Conservation (phyloP, 768 basidiomycete genomes). For the Clathrus columnatus region DNA sequence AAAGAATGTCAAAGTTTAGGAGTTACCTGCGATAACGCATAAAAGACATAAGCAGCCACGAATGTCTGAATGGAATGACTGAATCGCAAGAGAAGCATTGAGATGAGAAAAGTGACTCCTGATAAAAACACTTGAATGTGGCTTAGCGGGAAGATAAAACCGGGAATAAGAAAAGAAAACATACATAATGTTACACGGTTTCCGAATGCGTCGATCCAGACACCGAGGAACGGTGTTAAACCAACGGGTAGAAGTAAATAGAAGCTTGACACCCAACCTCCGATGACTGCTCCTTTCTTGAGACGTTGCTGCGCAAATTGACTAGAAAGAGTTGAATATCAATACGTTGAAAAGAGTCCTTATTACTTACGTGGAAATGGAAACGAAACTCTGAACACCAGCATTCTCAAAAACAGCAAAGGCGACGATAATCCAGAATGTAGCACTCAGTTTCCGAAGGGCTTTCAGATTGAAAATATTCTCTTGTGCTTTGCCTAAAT, state of each 20-base stretch:
- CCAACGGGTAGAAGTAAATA: slow-evolving; percentile 33
- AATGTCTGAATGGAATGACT: slow-evolving; percentile 31
- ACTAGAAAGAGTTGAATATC: slow-evolving; percentile 15
- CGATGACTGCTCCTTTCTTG: slow-evolving; percentile 33
- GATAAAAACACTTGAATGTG: slow-evolving; percentile 37
- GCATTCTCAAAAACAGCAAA: slow-evolving; percentile 36
- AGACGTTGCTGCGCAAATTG: slow-evolving; percentile 36
- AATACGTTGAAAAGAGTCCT: background rate
- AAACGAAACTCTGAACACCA: slow-evolving; percentile 35
- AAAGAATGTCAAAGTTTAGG: background rate
- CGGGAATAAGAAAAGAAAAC: slow-evolving; percentile 12
- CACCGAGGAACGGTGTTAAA: slow-evolving; percentile 32
- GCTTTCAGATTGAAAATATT: slow-evolving; percentile 26
- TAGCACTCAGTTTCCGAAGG: slow-evolving; percentile 26
- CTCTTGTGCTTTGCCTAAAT: slow-evolving; percentile 19
- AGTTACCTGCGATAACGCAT: slow-evolving; percentile 30
- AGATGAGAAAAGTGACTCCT: slow-evolving; percentile 30
- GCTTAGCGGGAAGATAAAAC: too few relatives aligned
- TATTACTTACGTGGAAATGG: slow-evolving; percentile 32
- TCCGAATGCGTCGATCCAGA: slow-evolving; percentile 32
- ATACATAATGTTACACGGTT: slow-evolving; percentile 31
- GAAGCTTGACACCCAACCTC: slow-evolving; percentile 38
- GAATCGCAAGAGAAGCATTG: slow-evolving; percentile 33
- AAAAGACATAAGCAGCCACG: slow-evolving; percentile 35
- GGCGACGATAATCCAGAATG: slow-evolving; percentile 34